Evolutionary conservation across 2,329 filamentous ascomycete species (phyloP), one percentile per base, ranked within the genome.

Genomic region (Fusarium tanahbumbuense): DNA sequence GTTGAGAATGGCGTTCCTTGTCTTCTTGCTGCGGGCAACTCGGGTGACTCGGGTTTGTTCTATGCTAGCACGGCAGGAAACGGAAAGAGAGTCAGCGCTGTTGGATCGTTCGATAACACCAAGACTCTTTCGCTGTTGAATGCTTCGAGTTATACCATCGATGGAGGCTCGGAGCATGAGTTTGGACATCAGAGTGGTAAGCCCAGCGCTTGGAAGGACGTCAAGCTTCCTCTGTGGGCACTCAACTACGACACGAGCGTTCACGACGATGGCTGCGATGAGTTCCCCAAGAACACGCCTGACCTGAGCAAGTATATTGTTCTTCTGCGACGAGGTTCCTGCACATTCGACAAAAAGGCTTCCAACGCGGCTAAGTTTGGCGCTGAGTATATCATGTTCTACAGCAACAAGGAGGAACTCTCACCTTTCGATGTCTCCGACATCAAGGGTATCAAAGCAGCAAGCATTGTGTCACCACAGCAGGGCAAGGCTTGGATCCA

Each of bases 371-470:
- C 80, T 4, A 82, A 81, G 9, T 82, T 82, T 50, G 89, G 89
- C 13, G 89, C 87, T 52, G 84, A 86, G 73, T 89, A 90, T 68
- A 77, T 91, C 56, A 78, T 91, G 68, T 80, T 89, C 72, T 91
- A 90, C 78, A 90, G 90, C 81, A 88, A 86, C 67, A 66, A 54
- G 20, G 67, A 71, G 9, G 80, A 78, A 16, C 78, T 82, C 5
- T 67, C 74, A 7, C 65, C 73, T 10, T 79, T 81, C 13, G 76
- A 81, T 40, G 78, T 81, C 5, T 67, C 73, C 0, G 30, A 46
- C 2, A 79, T 80, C 2, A 42, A 74, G 0, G 75, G 76, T 3
- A 74, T 85, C 45, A 40, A 74, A 13, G 84, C 76, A 15, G 75
- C 78, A 1, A 83, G 78, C 47, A 84, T 85, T 76, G 81, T 84